Percentiles rank a stretch among this genome's conserved stretches.
These are phyloP conservation scores for Fusarium lyarnte DNA, from an alignment of 2,329 filamentous ascomycete species.

Conservation along the genomic window DNA sequence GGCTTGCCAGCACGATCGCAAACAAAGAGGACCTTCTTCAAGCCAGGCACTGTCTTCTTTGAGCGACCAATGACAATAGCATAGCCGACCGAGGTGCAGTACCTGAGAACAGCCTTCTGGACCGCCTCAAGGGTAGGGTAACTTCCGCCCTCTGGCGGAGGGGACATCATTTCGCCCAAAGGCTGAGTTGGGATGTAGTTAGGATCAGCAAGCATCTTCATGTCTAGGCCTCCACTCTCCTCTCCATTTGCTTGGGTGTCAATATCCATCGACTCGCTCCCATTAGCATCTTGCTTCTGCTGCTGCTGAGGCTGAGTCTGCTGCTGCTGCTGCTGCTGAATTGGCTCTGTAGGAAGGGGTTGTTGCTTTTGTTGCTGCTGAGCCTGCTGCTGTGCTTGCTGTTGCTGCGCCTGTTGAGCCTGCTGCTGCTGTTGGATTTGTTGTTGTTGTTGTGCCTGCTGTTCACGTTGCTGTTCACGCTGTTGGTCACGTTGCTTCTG, in stretches of 20 bases:
- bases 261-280: constrained; percentile 63
- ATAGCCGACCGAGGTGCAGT: constrained; percentile 74
- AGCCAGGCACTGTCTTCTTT: constrained; percentile 72
- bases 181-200: constrained; percentile 64
- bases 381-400: constrained; percentile 37
- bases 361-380: constrained; percentile 46
- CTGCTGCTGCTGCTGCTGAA: constrained; percentile 45
- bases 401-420: constrained; percentile 43
- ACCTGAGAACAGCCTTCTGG: constrained; percentile 70
- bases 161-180: constrained; percentile 69
- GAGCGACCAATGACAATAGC: constrained; percentile 74
- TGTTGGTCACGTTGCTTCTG: constrained; percentile 49
- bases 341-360: constrained; percentile 46
- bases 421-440: constrained; percentile 37
- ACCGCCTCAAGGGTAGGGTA: constrained; percentile 72
- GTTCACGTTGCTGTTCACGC: constrained; percentile 44
- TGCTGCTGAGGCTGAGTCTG: constrained; percentile 51
- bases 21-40: constrained; percentile 75
- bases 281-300: constrained; percentile 54
- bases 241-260: constrained; percentile 61
- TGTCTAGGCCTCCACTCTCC: constrained; percentile 55
- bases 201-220: constrained; percentile 59
- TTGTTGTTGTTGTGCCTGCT: constrained; percentile 47
- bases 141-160: constrained; percentile 71
- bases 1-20: constrained; percentile 73